Evolutionary conservation across 257 asterid genomes (phyloP), one percentile per base, ranked within the genome.

Genomic region (Scutellaria minor): DNA sequence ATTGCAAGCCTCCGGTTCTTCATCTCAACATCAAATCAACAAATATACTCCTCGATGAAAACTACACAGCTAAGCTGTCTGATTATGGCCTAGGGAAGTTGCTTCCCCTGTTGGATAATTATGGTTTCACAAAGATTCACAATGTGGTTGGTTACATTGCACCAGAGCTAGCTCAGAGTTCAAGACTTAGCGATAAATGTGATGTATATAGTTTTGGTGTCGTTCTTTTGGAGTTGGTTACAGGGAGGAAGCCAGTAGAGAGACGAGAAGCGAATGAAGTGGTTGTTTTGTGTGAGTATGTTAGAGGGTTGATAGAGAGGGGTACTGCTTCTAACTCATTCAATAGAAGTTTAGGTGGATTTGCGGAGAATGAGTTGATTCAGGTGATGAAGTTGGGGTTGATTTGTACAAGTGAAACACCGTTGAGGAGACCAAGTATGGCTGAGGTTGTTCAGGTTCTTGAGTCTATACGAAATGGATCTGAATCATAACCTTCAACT

Each of bases 381-480:
- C 99, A 91, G 89, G 97, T 94, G 13, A 87, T 89, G 97, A 89
- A 87, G 80, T 57, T 94, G 76, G 97, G 99, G 8, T 72, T 91
- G 83, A 84, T 94, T 57, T 89, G 99, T 68, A 87, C 95, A 27
- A 76, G 75, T 2, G 99, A 94, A 68, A 60, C 37, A 58, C 84
- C 96, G 50, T 78, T 83, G 20, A 87, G 87, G 83, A 85, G 98
- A 72, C 97, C 98, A 37, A 92, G 90, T 83, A 92, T 92, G 96
- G 97, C 96, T 48, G 98, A 92, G 80, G 97, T 84, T 14, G 96
- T 90, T 65, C 97, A 92, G 80, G 86, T 92, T 85, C 97, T 92
- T 9, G 98, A 92, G 77, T 83, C 97, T 53, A 80, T 91, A 71
- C 81, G 96, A 67, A 91, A 89, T 75, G 97, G 92, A 63, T 82